phyloP scores from a whole-genome alignment of 2,329 filamentous ascomycete genomes.

The Aspergillus fructus region DNA sequence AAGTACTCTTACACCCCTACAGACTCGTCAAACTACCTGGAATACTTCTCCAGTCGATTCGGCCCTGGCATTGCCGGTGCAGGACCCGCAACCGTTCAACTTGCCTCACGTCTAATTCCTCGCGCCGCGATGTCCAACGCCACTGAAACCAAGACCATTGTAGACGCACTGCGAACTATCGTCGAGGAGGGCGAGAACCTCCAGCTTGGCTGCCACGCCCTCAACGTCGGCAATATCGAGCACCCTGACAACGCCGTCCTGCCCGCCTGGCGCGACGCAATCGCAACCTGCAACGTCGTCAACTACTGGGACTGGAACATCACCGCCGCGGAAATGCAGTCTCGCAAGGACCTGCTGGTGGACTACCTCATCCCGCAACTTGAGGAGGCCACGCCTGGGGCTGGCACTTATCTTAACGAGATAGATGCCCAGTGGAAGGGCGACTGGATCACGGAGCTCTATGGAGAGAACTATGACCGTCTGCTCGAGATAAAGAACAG shows the following conservation, averaged over 20 bases:
- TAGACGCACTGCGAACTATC: not conserved
- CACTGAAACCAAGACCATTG: not conserved
- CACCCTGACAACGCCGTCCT: not conserved
- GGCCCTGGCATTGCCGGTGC: not conserved
- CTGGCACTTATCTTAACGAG: constrained; percentile 27
- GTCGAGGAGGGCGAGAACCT: not conserved
- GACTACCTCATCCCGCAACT: not conserved
- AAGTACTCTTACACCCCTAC: not conserved
- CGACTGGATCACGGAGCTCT: constrained; percentile 24
- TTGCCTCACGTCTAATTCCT: not conserved
- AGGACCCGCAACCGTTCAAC: not conserved
- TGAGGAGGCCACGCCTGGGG: not conserved
- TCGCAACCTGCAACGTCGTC: not conserved
- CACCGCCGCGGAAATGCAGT: not conserved
- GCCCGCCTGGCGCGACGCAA: not conserved
- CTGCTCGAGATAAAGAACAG: not conserved
- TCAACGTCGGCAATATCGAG: not conserved
- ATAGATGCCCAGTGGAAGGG: constrained; percentile 19
- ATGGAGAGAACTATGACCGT: constrained; percentile 17
- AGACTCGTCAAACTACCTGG: not conserved
- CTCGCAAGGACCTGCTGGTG: not conserved
- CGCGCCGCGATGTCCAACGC: not conserved
- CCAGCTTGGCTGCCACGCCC: not conserved
- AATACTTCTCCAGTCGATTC: not conserved
- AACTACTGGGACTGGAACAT: not conserved